Percentiles rank a stretch among this genome's conserved stretches.
These are phyloP conservation scores for Nannochloropsis granulata DNA, from an alignment of 108 stramenopile genomes.

Conservation along the genomic window DNA sequence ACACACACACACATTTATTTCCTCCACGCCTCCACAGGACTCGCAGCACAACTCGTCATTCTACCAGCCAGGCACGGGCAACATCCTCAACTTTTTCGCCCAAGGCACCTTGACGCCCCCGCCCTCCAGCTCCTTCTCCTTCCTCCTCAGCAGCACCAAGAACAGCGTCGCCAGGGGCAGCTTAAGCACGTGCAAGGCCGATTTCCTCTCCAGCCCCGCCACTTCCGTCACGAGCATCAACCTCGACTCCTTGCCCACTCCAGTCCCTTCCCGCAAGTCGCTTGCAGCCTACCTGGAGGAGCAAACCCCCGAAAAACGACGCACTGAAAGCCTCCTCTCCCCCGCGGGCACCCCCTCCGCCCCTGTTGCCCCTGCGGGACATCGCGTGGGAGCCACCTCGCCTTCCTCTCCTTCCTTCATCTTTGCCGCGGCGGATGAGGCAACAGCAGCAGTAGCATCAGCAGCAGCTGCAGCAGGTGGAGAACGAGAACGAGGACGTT, in stretches of 20 bases:
- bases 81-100: neutral
- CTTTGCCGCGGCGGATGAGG: neutral
- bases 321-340: neutral
- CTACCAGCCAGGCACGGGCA: neutral
- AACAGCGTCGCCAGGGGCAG: neutral
- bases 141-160: neutral
- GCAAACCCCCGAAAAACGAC: neutral
- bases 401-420: neutral
- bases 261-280: neutral
- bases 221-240: neutral
- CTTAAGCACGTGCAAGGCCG: neutral
- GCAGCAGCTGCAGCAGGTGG: neutral
- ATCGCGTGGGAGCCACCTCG: neutral
- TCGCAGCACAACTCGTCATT: neutral
- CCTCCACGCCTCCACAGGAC: neutral
- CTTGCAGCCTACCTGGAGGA: neutral
- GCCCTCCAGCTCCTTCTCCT: neutral
- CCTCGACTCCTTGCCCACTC: neutral
- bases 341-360: neutral
- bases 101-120: neutral
- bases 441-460: neutral
- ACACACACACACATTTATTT: neutral
- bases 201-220: neutral
- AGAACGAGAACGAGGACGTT: neutral
- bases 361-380: neutral